A percentile compares a stretch with the other conserved stretches of the same genome.
Evolutionary conservation across 352 stramenopile genomes (phyloP).

Genomic region (Phytophthora aleatoria): DNA sequence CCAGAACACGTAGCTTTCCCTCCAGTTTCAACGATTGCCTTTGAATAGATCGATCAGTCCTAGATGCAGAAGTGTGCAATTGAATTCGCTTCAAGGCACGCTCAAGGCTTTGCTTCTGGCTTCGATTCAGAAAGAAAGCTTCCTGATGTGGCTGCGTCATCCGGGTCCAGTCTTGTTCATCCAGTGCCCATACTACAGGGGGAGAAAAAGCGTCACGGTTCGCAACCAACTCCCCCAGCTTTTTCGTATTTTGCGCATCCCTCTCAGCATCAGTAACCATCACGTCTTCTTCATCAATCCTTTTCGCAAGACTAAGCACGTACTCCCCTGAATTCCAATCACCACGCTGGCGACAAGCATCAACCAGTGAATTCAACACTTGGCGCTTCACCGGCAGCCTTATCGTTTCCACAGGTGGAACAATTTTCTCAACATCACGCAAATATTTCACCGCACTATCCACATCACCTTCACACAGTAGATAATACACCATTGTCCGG

Average conservation of each 20-base stretch:
- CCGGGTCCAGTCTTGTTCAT: constrained; percentile 24
- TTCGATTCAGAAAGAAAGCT: constrained; percentile 25
- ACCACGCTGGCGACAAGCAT: constrained; percentile 47
- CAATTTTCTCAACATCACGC: constrained; percentile 16
- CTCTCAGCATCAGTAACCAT: constrained; percentile 1
- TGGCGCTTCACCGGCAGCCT: constrained; percentile 25
- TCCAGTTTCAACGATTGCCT: constrained; percentile 33
- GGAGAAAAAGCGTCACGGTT: constrained; percentile 24
- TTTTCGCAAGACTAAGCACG: constrained; percentile 12
- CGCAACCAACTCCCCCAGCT: constrained; percentile 21
- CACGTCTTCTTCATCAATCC: background rate
- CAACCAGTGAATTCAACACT: constrained; percentile 50
- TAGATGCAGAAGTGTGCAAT: background rate
- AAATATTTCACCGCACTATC: constrained; percentile 38
- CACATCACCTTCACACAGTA: constrained; percentile 45
- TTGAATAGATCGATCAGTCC: constrained; percentile 11
- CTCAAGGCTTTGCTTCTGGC: constrained; percentile 29
- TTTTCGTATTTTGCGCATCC: constrained; percentile 7
- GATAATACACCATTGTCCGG: constrained; percentile 44
- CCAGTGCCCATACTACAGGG: constrained; percentile 28
- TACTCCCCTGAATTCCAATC: constrained; percentile 48
- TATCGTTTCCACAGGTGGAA: constrained; percentile 10
- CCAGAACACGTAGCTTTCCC: constrained; percentile 37
- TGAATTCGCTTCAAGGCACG: constrained; percentile 23
- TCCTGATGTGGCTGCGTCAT: constrained; percentile 24